Evolutionary conservation across 225 moss, liverwort and hornwort species (phyloP).

Genomic region (Polytrichum formosum): DNA sequence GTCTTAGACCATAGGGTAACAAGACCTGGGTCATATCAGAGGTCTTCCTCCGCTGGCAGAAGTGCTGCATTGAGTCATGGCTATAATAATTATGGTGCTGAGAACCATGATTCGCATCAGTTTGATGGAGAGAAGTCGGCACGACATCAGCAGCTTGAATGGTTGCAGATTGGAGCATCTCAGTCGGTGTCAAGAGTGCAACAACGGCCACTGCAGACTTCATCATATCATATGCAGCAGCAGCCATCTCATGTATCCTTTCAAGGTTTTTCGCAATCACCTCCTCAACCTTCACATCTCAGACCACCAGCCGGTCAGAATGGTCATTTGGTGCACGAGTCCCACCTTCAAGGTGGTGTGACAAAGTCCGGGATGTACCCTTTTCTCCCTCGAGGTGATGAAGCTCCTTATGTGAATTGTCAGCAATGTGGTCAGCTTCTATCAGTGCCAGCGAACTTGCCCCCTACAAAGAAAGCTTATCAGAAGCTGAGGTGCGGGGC

Average conservation of each 20-base stretch:
- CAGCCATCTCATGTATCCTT: slow-evolving; percentile 28
- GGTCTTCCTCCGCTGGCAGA: slow-evolving; percentile 40
- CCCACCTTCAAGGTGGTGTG: slow-evolving; percentile 20
- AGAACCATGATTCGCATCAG: slow-evolving; percentile 30
- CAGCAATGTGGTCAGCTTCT: slow-evolving; percentile 75
- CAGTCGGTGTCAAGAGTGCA: slow-evolving; percentile 14
- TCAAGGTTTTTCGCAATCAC: slow-evolving; percentile 27
- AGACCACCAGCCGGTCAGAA: slow-evolving; percentile 39
- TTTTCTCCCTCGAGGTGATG: slow-evolving; percentile 63
- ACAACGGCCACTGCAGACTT: slow-evolving; percentile 21
- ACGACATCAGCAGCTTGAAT: slow-evolving; percentile 12
- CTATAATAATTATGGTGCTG: slow-evolving; percentile 19
- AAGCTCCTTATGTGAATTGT: slow-evolving; percentile 67
- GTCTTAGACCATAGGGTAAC: slow-evolving; percentile 53
- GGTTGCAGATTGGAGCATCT: slow-evolving; percentile 19
- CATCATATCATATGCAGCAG: slow-evolving; percentile 25
- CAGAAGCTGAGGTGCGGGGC: slow-evolving; percentile 83
- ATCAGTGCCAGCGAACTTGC: slow-evolving; percentile 63
- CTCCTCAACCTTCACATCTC: slow-evolving; percentile 31
- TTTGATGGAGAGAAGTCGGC: slow-evolving; percentile 34
- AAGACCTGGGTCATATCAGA: slow-evolving; percentile 53
- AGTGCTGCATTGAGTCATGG: slow-evolving; percentile 16
- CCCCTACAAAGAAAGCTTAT: slow-evolving; percentile 44
- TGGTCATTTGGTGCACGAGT: slow-evolving; percentile 30
- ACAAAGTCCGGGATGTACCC: slow-evolving; percentile 45